phyloP scores from a whole-genome alignment of 768 basidiomycete species.

The Mycena leptocephala region DNA sequence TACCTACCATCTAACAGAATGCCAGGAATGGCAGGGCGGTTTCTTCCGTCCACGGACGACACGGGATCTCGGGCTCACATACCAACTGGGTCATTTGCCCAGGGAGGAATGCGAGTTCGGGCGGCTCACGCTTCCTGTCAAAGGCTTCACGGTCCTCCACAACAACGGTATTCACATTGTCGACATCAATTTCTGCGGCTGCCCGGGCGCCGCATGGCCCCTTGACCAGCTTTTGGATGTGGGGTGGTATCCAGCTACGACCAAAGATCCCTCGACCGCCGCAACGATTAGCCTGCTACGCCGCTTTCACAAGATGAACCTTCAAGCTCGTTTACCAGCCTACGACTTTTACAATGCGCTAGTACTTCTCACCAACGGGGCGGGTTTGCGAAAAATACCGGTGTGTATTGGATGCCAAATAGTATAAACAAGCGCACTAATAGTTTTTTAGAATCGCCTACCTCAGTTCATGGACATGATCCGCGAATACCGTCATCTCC shows the following conservation, averaged over 20 bases:
- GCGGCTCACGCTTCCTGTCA: neutral
- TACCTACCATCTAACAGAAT: neutral
- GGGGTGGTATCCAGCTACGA: conserved; percentile 40
- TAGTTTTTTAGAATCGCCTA: conserved; percentile 6
- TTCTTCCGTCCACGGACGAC: conserved; percentile 26
- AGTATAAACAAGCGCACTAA: too few species aligned
- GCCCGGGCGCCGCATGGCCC: neutral
- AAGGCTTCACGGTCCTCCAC: too few species aligned
- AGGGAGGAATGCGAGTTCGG: conserved; percentile 27
- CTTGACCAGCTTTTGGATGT: conserved; percentile 34
- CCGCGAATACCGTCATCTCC: conserved; percentile 31
- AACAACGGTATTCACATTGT: conserved; percentile 41
- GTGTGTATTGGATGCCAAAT: neutral
- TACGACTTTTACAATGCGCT: conserved; percentile 40
- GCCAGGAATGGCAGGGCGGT: conserved; percentile 39
- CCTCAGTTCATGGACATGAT: conserved; percentile 9
- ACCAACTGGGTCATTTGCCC: conserved; percentile 40
- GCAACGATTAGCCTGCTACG: conserved; percentile 39
- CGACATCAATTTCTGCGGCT: conserved; percentile 24
- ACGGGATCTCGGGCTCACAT: conserved; percentile 8
- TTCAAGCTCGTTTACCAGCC: conserved; percentile 34
- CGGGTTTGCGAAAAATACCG: neutral
- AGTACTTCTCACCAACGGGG: neutral
- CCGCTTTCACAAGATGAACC: conserved; percentile 38
- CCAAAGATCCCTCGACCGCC: conserved; percentile 32